phyloP scores from a whole-genome alignment of 192 early-diverging fungal species.

The Backusella circina region DNA sequence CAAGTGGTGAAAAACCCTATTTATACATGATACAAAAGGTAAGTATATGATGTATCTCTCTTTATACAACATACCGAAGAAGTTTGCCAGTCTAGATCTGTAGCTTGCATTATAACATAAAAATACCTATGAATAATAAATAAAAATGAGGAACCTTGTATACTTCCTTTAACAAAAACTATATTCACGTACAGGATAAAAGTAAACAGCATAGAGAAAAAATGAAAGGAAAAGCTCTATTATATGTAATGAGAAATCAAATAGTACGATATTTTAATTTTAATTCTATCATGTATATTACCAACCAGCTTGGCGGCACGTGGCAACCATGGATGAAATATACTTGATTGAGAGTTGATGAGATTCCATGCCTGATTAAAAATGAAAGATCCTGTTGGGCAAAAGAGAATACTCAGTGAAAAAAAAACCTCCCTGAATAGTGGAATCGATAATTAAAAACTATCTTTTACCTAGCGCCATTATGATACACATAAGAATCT shows the following conservation, averaged over 20 bases:
- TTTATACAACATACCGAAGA: conserved; percentile 17
- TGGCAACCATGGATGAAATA: conserved; percentile 28
- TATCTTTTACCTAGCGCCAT: conserved; percentile 26
- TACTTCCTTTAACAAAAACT: neutral
- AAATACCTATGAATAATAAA: conserved; percentile 19
- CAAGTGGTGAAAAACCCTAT: conserved; percentile 18
- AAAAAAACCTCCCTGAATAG: neutral
- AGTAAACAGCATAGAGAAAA: conserved; percentile 33
- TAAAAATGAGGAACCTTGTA: neutral
- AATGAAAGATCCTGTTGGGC: conserved; percentile 28
- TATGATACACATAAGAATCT: conserved; percentile 30
- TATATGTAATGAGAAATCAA: neutral
- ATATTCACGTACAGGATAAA: conserved; percentile 31
- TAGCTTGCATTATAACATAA: conserved; percentile 38
- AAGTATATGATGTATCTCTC: neutral
- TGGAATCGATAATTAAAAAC: neutral
- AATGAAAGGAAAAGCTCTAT: conserved; percentile 34
- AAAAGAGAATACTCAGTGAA: neutral
- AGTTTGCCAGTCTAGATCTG: conserved; percentile 23
- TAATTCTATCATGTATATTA: neutral
- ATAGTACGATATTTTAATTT: neutral
- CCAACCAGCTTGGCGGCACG: conserved; percentile 30
- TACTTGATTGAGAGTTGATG: conserved; percentile 23
- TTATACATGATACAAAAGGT: neutral
- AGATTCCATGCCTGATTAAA: conserved; percentile 37